phyloP scores from a whole-genome alignment of 2,329 filamentous ascomycete genomes.

The Trichoderma afroharzianum region DNA sequence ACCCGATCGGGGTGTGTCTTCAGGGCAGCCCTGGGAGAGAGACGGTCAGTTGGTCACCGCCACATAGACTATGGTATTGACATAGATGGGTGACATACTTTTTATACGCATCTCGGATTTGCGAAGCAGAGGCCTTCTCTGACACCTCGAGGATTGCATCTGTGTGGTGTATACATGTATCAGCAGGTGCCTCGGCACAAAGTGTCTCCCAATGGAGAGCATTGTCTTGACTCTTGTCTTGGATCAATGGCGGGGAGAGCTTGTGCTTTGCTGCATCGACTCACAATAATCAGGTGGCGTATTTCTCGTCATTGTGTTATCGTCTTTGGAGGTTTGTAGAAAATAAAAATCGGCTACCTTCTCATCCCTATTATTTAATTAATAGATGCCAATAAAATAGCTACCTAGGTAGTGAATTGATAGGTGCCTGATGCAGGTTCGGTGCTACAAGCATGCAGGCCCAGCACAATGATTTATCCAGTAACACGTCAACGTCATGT shows the following conservation, averaged over 20 bases:
- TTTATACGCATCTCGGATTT: constrained; percentile 94
- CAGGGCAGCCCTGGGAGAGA: constrained; percentile 65
- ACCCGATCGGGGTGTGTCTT: constrained; percentile 90
- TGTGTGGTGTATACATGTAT: constrained; percentile 31
- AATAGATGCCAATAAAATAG: neutral
- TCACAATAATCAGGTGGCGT: constrained; percentile 58
- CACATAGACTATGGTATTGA: neutral
- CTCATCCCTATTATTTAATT: neutral
- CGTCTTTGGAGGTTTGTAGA: neutral
- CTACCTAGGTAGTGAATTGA: neutral
- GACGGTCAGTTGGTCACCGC: neutral
- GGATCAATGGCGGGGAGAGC: neutral
- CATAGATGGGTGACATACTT: constrained; percentile 47
- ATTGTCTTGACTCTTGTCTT: neutral
- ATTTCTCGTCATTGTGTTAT: constrained; percentile 33
- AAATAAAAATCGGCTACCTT: neutral
- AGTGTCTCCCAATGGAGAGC: neutral
- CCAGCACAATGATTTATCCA: neutral
- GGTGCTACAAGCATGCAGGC: neutral
- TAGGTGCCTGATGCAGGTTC: constrained; percentile 15
- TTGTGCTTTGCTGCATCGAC: constrained; percentile 22
- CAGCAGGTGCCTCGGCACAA: neutral
- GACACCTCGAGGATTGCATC: constrained; percentile 72
- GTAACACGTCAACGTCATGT: constrained; percentile 40
- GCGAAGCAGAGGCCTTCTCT: constrained; percentile 70